Evolutionary conservation across 495 filamentous ascomycete species (phyloP), one percentile per base, ranked within the genome.

Genomic region (Neurospora sp.): DNA sequence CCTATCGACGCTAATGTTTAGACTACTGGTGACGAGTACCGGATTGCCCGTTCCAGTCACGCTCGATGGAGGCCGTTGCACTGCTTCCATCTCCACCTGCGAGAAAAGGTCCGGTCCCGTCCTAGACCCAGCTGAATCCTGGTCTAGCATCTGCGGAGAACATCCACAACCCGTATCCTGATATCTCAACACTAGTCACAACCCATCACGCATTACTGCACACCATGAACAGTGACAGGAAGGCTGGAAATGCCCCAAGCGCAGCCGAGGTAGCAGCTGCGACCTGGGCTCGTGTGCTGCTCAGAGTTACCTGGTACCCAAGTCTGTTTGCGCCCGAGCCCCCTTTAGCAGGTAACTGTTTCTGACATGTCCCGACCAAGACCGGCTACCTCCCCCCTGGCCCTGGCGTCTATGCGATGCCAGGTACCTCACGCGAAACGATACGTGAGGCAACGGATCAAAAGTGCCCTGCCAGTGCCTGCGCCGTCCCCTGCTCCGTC

Each of bases 291-390:
- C 20, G 48, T 59, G 48, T 59, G 27, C 27, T 35, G 22, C 53
- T 65, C 27, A 65, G 53, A 35, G 44, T 22, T 22, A 48, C n/a
- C 44, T 22, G 6, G 44, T 37, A 37, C 35, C 35, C 35, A 37
- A 37, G 35, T 78, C 73, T 76, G 77, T 75, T 79, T 77, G 74
- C 72, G 77, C 74, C 74, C 69, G 74, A 65, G 69, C 75, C 74
- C 74, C 74, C 71, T 72, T 74, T 76, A 35, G 75, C 70, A 38
- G 40, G n/a, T 74, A 22, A 16, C 53, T 61, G 53, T 65, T 65
- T 65, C 53, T 48, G 40, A 48, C 72, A 76, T 75, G 79, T 80
- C 40, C 71, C 73, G 72, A 73, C 53, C n/a, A 74, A 31, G 46
- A 61, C 65, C 48, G 31, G 79, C 39, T 76, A 80, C 78, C 42